Base-by-base conservation (phyloP, 169 alveolate genomes). In the Plasmodium inui region DNA sequence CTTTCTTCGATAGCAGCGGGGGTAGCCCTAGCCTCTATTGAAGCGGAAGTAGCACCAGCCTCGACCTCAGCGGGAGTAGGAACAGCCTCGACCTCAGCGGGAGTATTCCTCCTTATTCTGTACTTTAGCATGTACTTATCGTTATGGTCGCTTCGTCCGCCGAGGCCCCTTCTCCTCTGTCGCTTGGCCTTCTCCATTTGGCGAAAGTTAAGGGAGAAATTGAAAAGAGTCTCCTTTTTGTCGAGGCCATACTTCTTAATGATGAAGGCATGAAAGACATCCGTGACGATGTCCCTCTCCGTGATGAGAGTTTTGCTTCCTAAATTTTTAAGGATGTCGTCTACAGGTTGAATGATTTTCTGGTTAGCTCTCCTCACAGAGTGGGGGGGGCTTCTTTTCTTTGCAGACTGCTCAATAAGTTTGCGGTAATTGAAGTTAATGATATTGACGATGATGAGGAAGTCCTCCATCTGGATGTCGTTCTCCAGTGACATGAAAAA, bases 401-500 rank as follows among this genome's bases (percentile, higher is more conserved):
- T 76, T 39, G 85, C 94, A 61, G 82, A 76, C n/a, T 78, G 89
- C 26, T 88, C 94, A 0, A 88, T 79, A 30, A 88, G n/a, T 41
- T 72, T 88, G 26, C 94, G 55, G 17, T 88, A 88, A 37, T 53
- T 88, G 8, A 72, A 10, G 57, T 88, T 88, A 37, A 88, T 88
- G 34, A 78, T 88, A 22, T 88, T 88, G 46, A 88, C 83, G 10
- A 88, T 88, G 9, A 44, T 88, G 39, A 53, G 41, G 46, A 53
- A 88, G 34, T 88, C 94, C 46, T 78, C 94, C 5, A 88, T 88
- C 44, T 88, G 55, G n/a, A 88, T 88, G 61, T 88, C 81, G 19
- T 88, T 88, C 55, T 88, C 94, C 22, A 88, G 32, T 0, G 94
- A 44, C 8, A 88, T 50, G 39, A 78, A 88, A 37, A 88, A 78